Conservation (phyloP, 1,284 basidiomycete genomes). For the Ceratobasidium theobromae region DNA sequence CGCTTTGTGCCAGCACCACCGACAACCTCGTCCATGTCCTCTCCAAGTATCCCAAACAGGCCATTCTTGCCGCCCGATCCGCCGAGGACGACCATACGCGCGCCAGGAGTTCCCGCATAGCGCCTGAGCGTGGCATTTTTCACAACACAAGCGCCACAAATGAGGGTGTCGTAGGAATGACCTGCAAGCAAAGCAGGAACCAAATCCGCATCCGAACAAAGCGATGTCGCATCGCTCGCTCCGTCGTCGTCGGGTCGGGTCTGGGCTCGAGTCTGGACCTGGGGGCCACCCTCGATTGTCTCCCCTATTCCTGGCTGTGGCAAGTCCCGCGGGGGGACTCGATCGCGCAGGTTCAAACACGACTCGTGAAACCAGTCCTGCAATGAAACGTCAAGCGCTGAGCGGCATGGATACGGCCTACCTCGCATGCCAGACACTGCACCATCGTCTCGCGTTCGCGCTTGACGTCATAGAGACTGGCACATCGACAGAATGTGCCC, state of each 20-base stretch:
- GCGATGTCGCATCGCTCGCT: conserved; percentile 52
- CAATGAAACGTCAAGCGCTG: too few relatives aligned
- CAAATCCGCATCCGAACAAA: conserved; percentile 61
- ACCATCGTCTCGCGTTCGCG: conserved; percentile 79
- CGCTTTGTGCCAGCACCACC: conserved; percentile 5
- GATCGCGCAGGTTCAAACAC: conserved; percentile 71
- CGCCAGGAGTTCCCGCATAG: conserved; percentile 65
- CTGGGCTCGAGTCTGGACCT: not conserved
- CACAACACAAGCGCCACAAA: conserved; percentile 65
- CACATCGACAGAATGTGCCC: conserved; percentile 68
- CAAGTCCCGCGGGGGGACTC: conserved; percentile 35
- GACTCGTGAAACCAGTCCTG: conserved; percentile 88
- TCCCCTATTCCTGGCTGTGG: not conserved
- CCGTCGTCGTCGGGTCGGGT: not conserved
- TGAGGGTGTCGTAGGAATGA: conserved; percentile 66
- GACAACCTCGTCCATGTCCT: conserved; percentile 37
- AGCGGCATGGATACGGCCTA: too few relatives aligned
- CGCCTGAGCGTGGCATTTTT: conserved; percentile 54
- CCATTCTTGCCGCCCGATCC: conserved; percentile 39
- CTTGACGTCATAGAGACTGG: conserved; percentile 64
- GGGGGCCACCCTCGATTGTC: not conserved
- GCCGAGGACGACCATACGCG: conserved; percentile 57
- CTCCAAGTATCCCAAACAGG: conserved; percentile 53
- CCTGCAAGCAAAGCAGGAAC: conserved; percentile 65
- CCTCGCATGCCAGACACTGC: conserved; percentile 79